A percentile compares a stretch with the other conserved stretches of the same genome.
Conservation (phyloP, 164 flowering plant genomes). For the Protea cynaroides region DNA sequence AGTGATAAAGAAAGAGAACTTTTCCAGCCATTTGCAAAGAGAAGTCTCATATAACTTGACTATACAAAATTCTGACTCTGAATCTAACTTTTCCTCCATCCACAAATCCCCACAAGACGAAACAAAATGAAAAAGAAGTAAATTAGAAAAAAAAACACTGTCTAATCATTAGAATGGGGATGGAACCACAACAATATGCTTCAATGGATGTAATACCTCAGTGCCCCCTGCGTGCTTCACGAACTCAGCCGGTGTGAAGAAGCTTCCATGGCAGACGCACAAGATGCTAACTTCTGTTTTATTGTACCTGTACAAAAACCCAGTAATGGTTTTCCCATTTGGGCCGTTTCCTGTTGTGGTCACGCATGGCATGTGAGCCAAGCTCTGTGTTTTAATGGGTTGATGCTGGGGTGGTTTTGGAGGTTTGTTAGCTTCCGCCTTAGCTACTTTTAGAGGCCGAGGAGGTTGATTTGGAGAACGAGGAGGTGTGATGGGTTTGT, state of each 20-base stretch:
- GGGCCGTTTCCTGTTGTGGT: constrained; percentile 71
- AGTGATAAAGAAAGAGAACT: not conserved
- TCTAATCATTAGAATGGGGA: constrained; percentile 25
- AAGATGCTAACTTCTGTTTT: constrained; percentile 57
- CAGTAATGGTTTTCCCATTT: constrained; percentile 55
- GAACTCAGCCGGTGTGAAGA: constrained; percentile 66
- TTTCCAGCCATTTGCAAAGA: not conserved
- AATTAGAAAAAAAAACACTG: not conserved
- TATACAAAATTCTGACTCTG: not conserved
- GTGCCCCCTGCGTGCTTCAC: constrained; percentile 69
- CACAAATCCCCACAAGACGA: not conserved
- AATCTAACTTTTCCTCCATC: not conserved
- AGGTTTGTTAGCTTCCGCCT: constrained; percentile 19
- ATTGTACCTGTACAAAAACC: constrained; percentile 58
- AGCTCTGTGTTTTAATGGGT: not conserved
- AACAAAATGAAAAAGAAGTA: not conserved
- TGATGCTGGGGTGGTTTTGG: constrained; percentile 20
- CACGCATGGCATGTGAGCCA: constrained; percentile 57
- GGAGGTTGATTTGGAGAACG: not conserved
- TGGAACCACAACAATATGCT: constrained; percentile 51
- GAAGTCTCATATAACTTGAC: not conserved
- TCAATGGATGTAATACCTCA: constrained; percentile 47
- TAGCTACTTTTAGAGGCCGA: constrained; percentile 4
- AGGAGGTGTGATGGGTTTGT: constrained; percentile 5
- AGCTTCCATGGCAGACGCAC: constrained; percentile 76